A percentile compares a stretch with the other conserved stretches of the same genome.
Conservation (phyloP, 192 early-diverging fungal species). For the Coemansia sp. region DNA sequence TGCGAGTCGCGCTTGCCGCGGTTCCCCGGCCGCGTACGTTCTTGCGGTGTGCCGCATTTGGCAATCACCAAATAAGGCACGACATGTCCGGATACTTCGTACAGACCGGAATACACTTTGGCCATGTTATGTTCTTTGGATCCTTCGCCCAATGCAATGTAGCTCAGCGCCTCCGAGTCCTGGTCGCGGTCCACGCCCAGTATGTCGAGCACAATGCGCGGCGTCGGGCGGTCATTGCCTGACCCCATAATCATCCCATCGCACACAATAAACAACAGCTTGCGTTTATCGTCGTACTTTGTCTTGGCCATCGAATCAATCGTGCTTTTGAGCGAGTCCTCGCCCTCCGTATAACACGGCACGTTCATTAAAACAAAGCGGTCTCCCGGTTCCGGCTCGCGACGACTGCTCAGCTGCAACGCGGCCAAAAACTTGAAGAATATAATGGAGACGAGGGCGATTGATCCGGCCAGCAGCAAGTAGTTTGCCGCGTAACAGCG, state of each 20-base stretch:
- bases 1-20: constrained; percentile 98
- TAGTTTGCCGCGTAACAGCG: constrained; percentile 76
- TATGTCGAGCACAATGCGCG: constrained; percentile 95
- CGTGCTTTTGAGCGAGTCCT: constrained; percentile 86
- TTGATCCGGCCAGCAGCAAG: constrained; percentile 74
- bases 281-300: constrained; percentile 95
- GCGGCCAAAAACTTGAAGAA: constrained; percentile 93
- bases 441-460: constrained; percentile 78
- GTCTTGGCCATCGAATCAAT: constrained; percentile 86
- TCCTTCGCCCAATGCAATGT: constrained; percentile 84
- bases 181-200: constrained; percentile 85
- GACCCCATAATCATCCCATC: constrained; percentile 96
- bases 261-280: constrained; percentile 89
- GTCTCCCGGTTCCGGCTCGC: constrained; percentile 81
- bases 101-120: constrained; percentile 94
- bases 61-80: constrained; percentile 93
- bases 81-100: constrained; percentile 82
- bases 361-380: constrained; percentile 91
- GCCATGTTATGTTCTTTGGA: constrained; percentile 89
- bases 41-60: constrained; percentile 83
- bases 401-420: constrained; percentile 74
- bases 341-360: constrained; percentile 96
- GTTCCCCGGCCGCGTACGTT: constrained; percentile 86
- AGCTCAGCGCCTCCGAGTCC: constrained; percentile 80
- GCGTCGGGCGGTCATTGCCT: constrained; percentile 93